These are phyloP conservation scores for Diplocarpon mali DNA, from an alignment of 2,329 filamentous ascomycete species.

Conservation along the genomic window DNA sequence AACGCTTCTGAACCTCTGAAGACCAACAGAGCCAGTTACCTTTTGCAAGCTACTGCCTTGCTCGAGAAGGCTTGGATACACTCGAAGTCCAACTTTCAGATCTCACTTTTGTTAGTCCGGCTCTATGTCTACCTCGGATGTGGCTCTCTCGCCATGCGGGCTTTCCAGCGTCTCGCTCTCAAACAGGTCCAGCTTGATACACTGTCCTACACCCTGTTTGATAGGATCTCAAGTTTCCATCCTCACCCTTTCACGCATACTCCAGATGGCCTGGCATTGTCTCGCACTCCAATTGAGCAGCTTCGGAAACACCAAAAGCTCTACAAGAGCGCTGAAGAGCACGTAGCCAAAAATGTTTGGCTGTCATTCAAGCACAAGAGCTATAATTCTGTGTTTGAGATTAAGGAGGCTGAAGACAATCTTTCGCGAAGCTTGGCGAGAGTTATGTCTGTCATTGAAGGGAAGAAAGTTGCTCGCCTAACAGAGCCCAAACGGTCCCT, in stretches of 20 bases:
- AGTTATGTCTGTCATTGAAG: conserved; percentile 23
- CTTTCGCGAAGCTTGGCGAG: conserved; percentile 19
- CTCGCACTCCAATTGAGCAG: conserved; percentile 16
- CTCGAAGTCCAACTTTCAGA: conserved; percentile 31
- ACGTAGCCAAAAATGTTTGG: conserved; percentile 25
- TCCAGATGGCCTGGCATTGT: conserved; percentile 11
- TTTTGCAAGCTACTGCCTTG: conserved; percentile 25
- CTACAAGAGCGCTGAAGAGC: conserved; percentile 16
- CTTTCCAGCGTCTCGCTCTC: conserved; percentile 29
- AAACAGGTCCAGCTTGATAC: conserved; percentile 33
- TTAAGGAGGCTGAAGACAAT: conserved; percentile 22
- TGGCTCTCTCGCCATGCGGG: conserved; percentile 28
- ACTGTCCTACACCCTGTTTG: conserved; percentile 29
- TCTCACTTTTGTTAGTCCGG: conserved; percentile 29
- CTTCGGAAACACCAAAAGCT: conserved; percentile 23
- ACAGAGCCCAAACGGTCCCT: conserved; percentile 12
- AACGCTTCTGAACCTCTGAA: conserved; percentile 8
- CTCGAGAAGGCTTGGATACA: conserved; percentile 26
- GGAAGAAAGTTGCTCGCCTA: conserved; percentile 22
- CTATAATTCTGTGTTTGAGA: conserved; percentile 27
- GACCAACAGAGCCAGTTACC: conserved; percentile 10
- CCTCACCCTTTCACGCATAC: conserved; percentile 24
- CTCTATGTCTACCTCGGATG: conserved; percentile 30
- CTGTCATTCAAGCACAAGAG: conserved; percentile 25
- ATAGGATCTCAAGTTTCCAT: conserved; percentile 30